Base-by-base conservation (phyloP, 2,329 filamentous ascomycete species). In the Alternaria alternata region DNA sequence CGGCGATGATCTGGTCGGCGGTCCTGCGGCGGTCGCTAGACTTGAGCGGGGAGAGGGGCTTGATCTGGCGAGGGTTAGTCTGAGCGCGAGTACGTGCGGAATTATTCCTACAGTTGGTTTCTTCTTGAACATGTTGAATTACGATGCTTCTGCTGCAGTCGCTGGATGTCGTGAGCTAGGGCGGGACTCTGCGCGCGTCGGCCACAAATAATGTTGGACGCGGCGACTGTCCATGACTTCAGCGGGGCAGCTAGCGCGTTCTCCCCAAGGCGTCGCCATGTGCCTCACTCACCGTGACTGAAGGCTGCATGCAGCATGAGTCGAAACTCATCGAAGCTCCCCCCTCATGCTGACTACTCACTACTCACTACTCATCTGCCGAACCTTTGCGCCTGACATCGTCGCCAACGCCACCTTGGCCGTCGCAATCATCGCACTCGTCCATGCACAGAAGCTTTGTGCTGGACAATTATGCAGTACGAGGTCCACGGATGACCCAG, bases 11-110 rank as follows among this genome's bases (percentile, higher is more conserved):
- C 66, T 88, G 84, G 69, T 90, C 88, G 51, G 88, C 88, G 36
- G 88, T 86, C 68, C 86, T 88, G 59, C 89, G 83, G 60, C 89
- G 84, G 69, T 91, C 89, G 2, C 88, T 90, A 5, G 88, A 90
- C 55, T 89, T 85, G 53, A 91, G 79, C 41, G 89, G 87, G 4
- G 88, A 83, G 12, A 89, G 81, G 18, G 88, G 86, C 80, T 91
- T 91, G 80, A 91, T 86, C 83, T 88, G 51, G 49, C n/a, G 18
- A 6, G n/a, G n/a, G 47, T 72, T 26, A 67, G 54, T 56, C 32
- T 36, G 32, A n/a, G 39, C 28, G 22, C 44, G 11, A 20, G 46
- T 18, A 39, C 30, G 20, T 43, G 14, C 12, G 16, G 16, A 18
- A 22, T 12, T 46, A 16, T n/a, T 53, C 66, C 28, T 74, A 86